phyloP scores from a whole-genome alignment of 2,329 filamentous ascomycete genomes.

The Alternaria gansuensis region DNA sequence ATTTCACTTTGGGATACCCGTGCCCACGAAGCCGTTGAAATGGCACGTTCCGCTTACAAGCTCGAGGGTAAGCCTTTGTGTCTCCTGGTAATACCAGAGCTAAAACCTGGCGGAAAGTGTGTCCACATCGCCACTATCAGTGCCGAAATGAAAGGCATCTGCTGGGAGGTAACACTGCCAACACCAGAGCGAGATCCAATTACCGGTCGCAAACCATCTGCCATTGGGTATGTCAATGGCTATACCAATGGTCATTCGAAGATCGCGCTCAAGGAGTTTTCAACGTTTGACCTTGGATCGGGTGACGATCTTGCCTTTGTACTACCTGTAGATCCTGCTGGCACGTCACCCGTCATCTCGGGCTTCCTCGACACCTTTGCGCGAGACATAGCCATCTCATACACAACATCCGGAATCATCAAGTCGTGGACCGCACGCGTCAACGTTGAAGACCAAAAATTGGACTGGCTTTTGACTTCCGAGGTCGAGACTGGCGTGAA shows the following conservation, averaged over 20 bases:
- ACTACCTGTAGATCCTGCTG: constrained; percentile 86
- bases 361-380: constrained; percentile 88
- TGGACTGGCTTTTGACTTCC: constrained; percentile 85
- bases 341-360: constrained; percentile 73
- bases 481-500: constrained; percentile 79
- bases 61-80: constrained; percentile 78
- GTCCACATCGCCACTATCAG: constrained; percentile 82
- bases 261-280: constrained; percentile 70
- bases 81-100: constrained; percentile 76
- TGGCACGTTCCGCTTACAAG: constrained; percentile 68
- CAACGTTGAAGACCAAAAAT: constrained; percentile 64
- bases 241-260: constrained; percentile 43
- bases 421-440: constrained; percentile 87
- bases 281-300: constrained; percentile 71
- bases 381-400: constrained; percentile 85
- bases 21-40: constrained; percentile 63
- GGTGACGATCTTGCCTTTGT: constrained; percentile 66
- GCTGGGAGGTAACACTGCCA: constrained; percentile 79
- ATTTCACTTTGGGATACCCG: constrained; percentile 84
- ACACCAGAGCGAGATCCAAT: constrained; percentile 44
- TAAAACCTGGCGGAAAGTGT: constrained; percentile 60
- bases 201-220: constrained; percentile 42
- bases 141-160: constrained; percentile 78
- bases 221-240: constrained; percentile 34
- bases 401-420: constrained; percentile 76